phyloP scores from a whole-genome alignment of 176 grass and related monocot species.

The Thinopyrum elongatum region DNA sequence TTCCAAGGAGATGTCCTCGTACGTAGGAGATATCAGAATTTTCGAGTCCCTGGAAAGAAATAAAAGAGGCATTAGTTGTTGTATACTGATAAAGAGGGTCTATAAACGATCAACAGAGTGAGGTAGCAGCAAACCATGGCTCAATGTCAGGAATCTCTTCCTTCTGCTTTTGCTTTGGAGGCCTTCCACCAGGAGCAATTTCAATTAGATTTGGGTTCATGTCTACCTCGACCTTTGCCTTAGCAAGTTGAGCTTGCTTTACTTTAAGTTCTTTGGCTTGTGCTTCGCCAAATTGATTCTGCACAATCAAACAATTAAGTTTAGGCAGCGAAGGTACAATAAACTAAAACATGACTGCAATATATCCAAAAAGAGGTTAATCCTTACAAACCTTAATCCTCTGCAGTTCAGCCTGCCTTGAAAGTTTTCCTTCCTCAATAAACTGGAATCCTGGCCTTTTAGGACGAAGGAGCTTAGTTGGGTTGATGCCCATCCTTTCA shows the following conservation, averaged over 20 bases:
- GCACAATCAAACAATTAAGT: slow-evolving; percentile 14
- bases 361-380: slow-evolving; percentile 9
- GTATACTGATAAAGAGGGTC: not conserved
- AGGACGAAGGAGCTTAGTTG: slow-evolving; percentile 81
- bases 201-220: slow-evolving; percentile 95
- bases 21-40: slow-evolving; percentile 51
- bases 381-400: slow-evolving; percentile 66
- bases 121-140: slow-evolving; percentile 65
- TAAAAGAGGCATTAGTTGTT: not conserved
- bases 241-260: slow-evolving; percentile 92
- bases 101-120: not conserved
- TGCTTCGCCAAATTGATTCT: slow-evolving; percentile 99
- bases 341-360: slow-evolving; percentile 6
- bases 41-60: slow-evolving; percentile 74
- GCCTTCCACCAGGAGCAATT: slow-evolving; percentile 56
- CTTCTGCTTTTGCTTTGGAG: slow-evolving; percentile 78
- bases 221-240: slow-evolving; percentile 83
- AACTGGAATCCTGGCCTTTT: slow-evolving; percentile 91
- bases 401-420: slow-evolving; percentile 88
- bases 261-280: slow-evolving; percentile 90
- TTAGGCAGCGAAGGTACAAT: slow-evolving; percentile 16
- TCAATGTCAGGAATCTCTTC: slow-evolving; percentile 95
- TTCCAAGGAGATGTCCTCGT: slow-evolving; percentile 55
- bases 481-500: slow-evolving; percentile 84
- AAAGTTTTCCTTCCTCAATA: slow-evolving; percentile 81